These are phyloP conservation scores for Lactarius deliciosus DNA, from an alignment of 768 basidiomycete genomes.

Conservation along the genomic window DNA sequence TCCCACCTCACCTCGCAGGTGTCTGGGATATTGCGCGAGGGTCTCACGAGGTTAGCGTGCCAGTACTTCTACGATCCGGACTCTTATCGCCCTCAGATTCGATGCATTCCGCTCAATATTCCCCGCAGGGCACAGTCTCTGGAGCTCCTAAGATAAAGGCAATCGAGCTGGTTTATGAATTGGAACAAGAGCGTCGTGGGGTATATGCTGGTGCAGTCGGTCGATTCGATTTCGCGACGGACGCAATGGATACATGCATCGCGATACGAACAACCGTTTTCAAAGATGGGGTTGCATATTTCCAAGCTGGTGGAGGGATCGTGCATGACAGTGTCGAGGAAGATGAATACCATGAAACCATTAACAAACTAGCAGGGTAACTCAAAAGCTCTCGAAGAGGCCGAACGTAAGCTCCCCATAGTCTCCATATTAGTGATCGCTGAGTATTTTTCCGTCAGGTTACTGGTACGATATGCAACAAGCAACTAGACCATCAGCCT, in stretches of 20 bases:
- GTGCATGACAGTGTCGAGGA: slow-evolving; percentile 97
- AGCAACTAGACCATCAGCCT: neutral
- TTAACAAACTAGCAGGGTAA: slow-evolving; percentile 94
- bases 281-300: slow-evolving; percentile 86
- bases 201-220: slow-evolving; percentile 98
- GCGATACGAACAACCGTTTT: slow-evolving; percentile 98
- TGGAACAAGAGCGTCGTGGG: slow-evolving; percentile 88
- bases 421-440: slow-evolving; percentile 29
- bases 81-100: slow-evolving; percentile 54
- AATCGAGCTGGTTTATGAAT: slow-evolving; percentile 82
- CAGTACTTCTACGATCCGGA: neutral
- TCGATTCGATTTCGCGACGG: slow-evolving; percentile 92
- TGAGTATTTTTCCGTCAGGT: slow-evolving; percentile 41
- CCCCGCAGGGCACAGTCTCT: slow-evolving; percentile 97
- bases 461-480: slow-evolving; percentile 70
- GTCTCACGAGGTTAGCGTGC: slow-evolving; percentile 66
- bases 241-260: slow-evolving; percentile 98
- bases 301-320: slow-evolving; percentile 97
- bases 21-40: slow-evolving; percentile 79
- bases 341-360: slow-evolving; percentile 94
- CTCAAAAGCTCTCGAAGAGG: slow-evolving; percentile 76
- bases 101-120: slow-evolving; percentile 99
- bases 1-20: slow-evolving; percentile 97
- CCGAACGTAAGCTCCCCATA: slow-evolving; percentile 70
- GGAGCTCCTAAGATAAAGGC: slow-evolving; percentile 99